These are phyloP conservation scores for Trichoderma erinaceum DNA, from an alignment of 495 filamentous ascomycete species.

Conservation along the genomic window DNA sequence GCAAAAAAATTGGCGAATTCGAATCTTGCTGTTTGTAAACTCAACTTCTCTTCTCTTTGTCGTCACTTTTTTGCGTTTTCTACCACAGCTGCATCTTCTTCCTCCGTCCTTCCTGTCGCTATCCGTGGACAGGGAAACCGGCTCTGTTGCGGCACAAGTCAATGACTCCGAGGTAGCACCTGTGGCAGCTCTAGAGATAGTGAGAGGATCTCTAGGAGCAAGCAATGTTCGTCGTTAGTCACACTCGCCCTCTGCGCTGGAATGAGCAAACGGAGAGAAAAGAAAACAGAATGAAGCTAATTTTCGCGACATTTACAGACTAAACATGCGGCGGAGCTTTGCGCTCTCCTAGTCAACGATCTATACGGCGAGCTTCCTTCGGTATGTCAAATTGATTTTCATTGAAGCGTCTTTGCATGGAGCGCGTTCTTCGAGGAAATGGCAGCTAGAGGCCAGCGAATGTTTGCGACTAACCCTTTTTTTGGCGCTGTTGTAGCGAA, in stretches of 20 bases:
- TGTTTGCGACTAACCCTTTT: neutral
- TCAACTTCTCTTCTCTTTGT: neutral
- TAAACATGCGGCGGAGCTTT: conserved; percentile 69
- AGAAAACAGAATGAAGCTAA: neutral
- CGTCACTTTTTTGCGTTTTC: neutral
- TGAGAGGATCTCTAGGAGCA: conserved; percentile 63
- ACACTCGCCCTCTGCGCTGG: conserved; percentile 12
- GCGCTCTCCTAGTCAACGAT: conserved; percentile 80
- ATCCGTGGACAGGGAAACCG: neutral
- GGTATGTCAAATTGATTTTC: conserved; percentile 50
- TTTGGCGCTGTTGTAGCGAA: conserved; percentile 44
- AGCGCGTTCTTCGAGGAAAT: neutral
- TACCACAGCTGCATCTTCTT: neutral
- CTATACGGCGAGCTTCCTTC: conserved; percentile 83
- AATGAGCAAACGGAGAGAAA: conserved; percentile 11
- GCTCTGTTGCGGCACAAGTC: conserved; percentile 22
- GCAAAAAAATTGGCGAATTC: conserved; percentile 3
- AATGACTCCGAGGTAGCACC: conserved; percentile 61
- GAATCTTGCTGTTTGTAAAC: conserved; percentile 3
- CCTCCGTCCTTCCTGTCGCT: conserved; percentile 12
- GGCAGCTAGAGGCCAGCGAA: neutral
- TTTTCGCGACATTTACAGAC: conserved; percentile 32
- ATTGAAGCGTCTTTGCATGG: neutral
- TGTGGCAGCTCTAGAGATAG: conserved; percentile 64
- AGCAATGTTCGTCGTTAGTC: conserved; percentile 41